Conservation (phyloP, 1,139 yeast species). For the Diutina pseudorugosa region DNA sequence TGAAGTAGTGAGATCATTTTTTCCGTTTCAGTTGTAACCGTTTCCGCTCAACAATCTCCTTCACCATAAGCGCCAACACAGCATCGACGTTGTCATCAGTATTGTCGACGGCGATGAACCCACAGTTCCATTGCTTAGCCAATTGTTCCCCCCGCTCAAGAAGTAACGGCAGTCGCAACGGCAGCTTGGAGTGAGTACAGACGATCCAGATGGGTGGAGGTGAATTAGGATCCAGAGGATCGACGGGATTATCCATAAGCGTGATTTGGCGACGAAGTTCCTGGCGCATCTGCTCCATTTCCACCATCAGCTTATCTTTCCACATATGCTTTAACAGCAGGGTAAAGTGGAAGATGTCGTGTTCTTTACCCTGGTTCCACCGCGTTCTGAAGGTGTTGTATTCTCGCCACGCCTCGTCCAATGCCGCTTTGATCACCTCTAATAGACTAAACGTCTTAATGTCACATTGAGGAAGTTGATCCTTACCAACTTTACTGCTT, state of each 20-base stretch:
- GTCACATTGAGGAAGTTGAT: slow-evolving; percentile 5
- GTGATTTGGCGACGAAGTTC: slow-evolving; percentile 9
- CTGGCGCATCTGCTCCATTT: slow-evolving; percentile 5
- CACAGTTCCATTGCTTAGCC: slow-evolving; percentile 50
- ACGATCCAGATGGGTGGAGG: slow-evolving; percentile 61
- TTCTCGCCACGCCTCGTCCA: slow-evolving; percentile 67
- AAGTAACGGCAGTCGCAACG: slow-evolving; percentile 44
- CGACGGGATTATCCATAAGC: slow-evolving; percentile 17
- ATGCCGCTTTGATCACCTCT: slow-evolving; percentile 36
- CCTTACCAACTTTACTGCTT: not conserved
- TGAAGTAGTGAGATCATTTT: not conserved
- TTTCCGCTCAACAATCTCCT: slow-evolving; percentile 42
- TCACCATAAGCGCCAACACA: slow-evolving; percentile 39
- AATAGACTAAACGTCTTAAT: slow-evolving; percentile 34
- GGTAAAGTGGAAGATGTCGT: slow-evolving; percentile 50
- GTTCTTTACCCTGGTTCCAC: slow-evolving; percentile 54
- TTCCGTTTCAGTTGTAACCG: slow-evolving; percentile 4
- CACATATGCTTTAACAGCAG: slow-evolving; percentile 39
- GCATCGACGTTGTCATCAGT: slow-evolving; percentile 41
- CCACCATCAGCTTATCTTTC: not conserved
- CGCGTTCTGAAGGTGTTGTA: slow-evolving; percentile 38
- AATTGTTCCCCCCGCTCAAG: slow-evolving; percentile 43
- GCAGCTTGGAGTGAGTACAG: slow-evolving; percentile 48
- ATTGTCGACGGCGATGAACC: slow-evolving; percentile 46
- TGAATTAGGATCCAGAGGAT: slow-evolving; percentile 35